Evolutionary conservation across 208 protist genomes (phyloP).

Genomic region (Crithidia expoeki): DNA sequence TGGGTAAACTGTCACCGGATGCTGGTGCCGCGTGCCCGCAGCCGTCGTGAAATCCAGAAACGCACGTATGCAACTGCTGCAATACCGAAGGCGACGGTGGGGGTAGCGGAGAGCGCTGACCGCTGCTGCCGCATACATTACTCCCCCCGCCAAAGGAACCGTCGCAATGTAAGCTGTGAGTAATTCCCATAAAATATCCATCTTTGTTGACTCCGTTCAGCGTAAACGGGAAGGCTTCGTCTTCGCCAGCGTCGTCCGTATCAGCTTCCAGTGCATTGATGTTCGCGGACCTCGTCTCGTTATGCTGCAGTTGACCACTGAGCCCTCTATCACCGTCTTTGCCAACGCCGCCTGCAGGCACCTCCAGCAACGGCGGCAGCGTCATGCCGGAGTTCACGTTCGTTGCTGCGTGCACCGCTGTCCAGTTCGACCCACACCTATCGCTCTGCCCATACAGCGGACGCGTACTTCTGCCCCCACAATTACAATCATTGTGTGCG

Average conservation of each 20-base stretch:
- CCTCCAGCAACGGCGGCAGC: slow-evolving; percentile 13
- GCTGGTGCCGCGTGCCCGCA: background rate
- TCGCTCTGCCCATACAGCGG: background rate
- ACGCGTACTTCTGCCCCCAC: background rate
- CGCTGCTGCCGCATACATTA: background rate
- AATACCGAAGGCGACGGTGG: background rate
- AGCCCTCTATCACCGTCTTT: background rate
- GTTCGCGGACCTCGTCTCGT: background rate
- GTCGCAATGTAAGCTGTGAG: background rate
- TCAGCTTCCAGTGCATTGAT: background rate
- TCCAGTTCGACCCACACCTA: slow-evolving; percentile 22
- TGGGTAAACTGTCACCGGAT: background rate
- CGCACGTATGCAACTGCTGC: background rate
- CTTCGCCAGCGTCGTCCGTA: background rate
- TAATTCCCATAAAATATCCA: background rate
- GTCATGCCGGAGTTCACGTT: slow-evolving; percentile 31
- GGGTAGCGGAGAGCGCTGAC: background rate
- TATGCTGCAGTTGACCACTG: background rate
- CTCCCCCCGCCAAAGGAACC: background rate
- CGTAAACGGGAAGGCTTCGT: too few species aligned
- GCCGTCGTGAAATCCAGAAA: background rate
- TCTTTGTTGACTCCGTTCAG: too few species aligned
- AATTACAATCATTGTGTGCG: background rate
- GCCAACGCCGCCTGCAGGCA: background rate
- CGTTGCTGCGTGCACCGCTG: slow-evolving; percentile 35